Conservation (phyloP, 192 early-diverging fungal genomes). For the Coemansia sp. region DNA sequence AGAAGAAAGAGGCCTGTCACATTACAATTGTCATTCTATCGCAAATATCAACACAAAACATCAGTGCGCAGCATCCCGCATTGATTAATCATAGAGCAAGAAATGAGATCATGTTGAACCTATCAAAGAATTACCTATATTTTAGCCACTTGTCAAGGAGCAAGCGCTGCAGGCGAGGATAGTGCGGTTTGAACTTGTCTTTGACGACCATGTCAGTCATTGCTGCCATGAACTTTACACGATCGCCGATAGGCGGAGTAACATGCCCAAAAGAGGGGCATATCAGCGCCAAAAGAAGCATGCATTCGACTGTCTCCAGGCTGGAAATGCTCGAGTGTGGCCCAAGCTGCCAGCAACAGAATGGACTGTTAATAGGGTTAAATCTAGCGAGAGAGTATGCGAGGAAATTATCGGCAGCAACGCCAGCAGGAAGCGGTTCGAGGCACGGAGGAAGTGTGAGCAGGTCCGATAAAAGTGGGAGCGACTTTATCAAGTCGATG, state of each 20-base stretch:
- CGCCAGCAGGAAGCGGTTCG: neutral
- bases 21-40: neutral
- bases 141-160: neutral
- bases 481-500: neutral
- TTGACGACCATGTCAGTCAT: neutral
- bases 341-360: neutral
- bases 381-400: neutral
- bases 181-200: neutral
- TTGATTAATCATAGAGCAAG: neutral
- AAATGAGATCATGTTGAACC: too few relatives aligned
- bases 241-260: neutral
- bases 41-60: neutral
- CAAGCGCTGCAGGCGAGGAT: neutral
- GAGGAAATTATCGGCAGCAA: neutral
- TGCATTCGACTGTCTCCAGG: neutral
- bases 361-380: neutral
- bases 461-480: slow-evolving; percentile 1
- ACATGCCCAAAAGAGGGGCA: neutral
- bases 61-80: neutral
- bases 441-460: neutral
- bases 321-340: neutral
- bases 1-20: neutral
- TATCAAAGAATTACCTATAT: too few relatives aligned
- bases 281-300: neutral
- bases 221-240: neutral